Percentiles rank a stretch among this genome's conserved stretches.
These are phyloP conservation scores for Coemansia sp. DNA, from an alignment of 192 early-diverging fungal genomes.

Conservation along the genomic window DNA sequence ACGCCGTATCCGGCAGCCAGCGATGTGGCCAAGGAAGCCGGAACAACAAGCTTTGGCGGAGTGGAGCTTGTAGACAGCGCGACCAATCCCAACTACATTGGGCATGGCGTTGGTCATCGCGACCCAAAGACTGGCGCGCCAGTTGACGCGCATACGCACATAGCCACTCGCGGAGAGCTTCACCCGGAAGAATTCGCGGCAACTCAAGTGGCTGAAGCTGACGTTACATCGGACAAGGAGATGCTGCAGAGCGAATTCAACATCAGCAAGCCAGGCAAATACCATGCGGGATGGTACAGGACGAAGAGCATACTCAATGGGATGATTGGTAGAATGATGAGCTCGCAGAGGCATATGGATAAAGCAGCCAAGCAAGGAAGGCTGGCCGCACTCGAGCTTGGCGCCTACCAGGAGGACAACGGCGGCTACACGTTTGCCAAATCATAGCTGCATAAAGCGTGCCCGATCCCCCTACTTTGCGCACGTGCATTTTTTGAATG, in stretches of 20 bases:
- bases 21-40: conserved; percentile 49
- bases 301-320: conserved; percentile 32
- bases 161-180: conserved; percentile 40
- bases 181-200: conserved; percentile 35
- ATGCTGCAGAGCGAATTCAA: conserved; percentile 33
- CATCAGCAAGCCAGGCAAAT: conserved; percentile 36
- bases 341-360: conserved; percentile 29
- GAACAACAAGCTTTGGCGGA: conserved; percentile 35
- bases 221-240: conserved; percentile 7
- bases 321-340: conserved; percentile 25
- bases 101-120: conserved; percentile 48
- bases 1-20: conserved; percentile 49
- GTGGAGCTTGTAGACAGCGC: conserved; percentile 39
- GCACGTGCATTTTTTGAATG: neutral
- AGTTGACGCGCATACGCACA: conserved; percentile 30
- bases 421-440: conserved; percentile 39
- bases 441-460: conserved; percentile 1
- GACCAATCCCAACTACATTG: conserved; percentile 35
- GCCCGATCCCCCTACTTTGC: conserved; percentile 7
- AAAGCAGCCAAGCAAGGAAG: conserved; percentile 36
- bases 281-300: conserved; percentile 50
- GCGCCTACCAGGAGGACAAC: conserved; percentile 33
- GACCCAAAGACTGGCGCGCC: conserved; percentile 46
- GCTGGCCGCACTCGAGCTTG: conserved; percentile 44
- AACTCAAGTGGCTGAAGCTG: neutral